A percentile compares a stretch with the other conserved stretches of the same genome.
Evolutionary conservation across 192 early-diverging fungal genomes (phyloP).

Genomic region (Coemansia sp.): DNA sequence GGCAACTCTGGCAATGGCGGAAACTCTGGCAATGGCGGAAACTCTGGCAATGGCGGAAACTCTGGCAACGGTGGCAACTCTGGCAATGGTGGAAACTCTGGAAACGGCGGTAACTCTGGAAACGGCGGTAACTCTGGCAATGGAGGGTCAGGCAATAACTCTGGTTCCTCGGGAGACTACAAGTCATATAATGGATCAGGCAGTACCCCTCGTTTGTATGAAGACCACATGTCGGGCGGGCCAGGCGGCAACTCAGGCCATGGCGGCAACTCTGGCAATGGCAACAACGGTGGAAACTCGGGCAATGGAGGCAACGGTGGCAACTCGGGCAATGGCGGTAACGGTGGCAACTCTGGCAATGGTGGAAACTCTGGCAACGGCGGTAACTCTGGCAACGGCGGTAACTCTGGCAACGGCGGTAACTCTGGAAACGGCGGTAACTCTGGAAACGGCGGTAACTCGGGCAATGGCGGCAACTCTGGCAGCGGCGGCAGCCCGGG

Average conservation of each 20-base stretch:
- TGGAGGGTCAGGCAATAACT: not conserved
- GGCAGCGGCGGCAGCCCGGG: slow-evolving; percentile 5
- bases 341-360: too few relatives aligned
- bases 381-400: not conserved
- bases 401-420: not conserved
- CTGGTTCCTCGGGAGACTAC: too few relatives aligned
- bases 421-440: not conserved
- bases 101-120: too few relatives aligned
- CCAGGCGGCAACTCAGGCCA: not conserved
- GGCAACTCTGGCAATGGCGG: not conserved
- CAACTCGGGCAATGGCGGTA: not conserved
- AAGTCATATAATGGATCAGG: too few relatives aligned
- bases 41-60: not conserved
- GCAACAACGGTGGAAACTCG: not conserved
- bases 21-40: not conserved
- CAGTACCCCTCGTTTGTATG: too few relatives aligned
- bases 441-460: slow-evolving; percentile 1
- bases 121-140: too few relatives aligned
- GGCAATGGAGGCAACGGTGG: not conserved
- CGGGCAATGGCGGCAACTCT: not conserved
- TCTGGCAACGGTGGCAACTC: too few relatives aligned
- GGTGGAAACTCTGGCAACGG: not conserved
- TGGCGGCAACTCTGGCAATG: not conserved
- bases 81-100: too few relatives aligned
- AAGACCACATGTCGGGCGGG: too few relatives aligned